Conservation (phyloP, 179 eudicot species). For the Vitellaria paradoxa region DNA sequence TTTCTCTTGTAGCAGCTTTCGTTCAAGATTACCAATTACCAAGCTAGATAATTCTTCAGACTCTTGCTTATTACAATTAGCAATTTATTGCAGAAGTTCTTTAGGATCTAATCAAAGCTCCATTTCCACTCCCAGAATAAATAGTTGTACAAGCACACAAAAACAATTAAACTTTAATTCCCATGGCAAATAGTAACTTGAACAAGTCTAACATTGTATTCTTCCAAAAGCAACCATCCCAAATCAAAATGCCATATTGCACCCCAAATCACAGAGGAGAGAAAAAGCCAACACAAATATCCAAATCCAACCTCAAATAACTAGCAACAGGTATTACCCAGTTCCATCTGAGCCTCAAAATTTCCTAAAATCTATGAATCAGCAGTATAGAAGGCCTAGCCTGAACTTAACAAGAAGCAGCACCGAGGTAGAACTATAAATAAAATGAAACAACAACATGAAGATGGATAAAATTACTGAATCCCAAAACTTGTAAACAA, state of each 20-base stretch:
- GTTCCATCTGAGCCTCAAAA: constrained; percentile 3
- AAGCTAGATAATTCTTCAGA: not conserved
- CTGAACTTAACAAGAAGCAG: constrained; percentile 9
- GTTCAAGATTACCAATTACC: not conserved
- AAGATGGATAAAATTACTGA: not conserved
- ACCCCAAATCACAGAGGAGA: not conserved
- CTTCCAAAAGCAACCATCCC: constrained; percentile 2
- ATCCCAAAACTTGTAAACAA: constrained; percentile 1
- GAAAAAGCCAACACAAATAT: not conserved
- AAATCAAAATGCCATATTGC: not conserved
- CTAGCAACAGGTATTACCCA: constrained; percentile 6
- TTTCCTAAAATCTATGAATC: not conserved
- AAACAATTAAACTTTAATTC: not conserved
- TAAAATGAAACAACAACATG: not conserved
- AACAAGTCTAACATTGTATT: not conserved
- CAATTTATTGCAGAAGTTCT: not conserved
- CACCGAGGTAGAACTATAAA: not conserved
- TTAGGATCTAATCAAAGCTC: not conserved
- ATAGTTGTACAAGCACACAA: too few relatives aligned
- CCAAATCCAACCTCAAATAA: not conserved
- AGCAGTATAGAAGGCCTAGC: not conserved
- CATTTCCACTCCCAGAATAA: too few relatives aligned
- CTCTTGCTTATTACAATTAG: not conserved
- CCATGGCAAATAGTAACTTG: not conserved
- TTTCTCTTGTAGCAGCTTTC: not conserved